Conservation (phyloP, 2,329 filamentous ascomycete genomes). For the Paramyrothecium sp. region DNA sequence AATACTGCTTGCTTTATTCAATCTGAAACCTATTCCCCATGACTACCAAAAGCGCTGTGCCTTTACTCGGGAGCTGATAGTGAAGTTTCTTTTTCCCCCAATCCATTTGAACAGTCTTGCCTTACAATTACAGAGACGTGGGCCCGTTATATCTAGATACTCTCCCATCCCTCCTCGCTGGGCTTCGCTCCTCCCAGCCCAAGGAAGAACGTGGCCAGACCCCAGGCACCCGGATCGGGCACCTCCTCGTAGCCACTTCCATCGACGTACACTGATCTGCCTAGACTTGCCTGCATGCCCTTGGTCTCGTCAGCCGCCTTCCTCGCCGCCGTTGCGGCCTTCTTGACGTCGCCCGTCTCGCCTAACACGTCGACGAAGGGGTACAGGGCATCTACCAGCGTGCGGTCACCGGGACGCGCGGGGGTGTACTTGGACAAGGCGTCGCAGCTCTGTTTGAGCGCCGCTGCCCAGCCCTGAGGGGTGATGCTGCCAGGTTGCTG, state of each 20-base stretch:
- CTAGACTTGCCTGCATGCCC: constrained; percentile 87
- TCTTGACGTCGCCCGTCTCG: constrained; percentile 62
- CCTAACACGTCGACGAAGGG: constrained; percentile 79
- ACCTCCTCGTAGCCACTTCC: constrained; percentile 46
- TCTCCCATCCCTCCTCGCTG: constrained; percentile 35
- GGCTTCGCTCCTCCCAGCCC: constrained; percentile 64
- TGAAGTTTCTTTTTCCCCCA: neutral
- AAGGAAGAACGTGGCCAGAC: constrained; percentile 74
- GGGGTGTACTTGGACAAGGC: constrained; percentile 83
- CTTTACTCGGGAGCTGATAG: too few relatives aligned
- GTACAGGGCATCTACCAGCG: constrained; percentile 82
- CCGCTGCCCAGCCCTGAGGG: constrained; percentile 54
- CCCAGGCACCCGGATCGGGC: constrained; percentile 67
- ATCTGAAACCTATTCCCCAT: constrained; percentile 1
- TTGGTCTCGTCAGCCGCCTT: constrained; percentile 81
- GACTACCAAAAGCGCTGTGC: neutral
- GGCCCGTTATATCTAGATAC: constrained; percentile 13
- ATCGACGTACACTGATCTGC: constrained; percentile 46
- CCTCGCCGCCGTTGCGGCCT: constrained; percentile 73
- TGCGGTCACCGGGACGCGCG: constrained; percentile 84
- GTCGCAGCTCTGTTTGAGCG: constrained; percentile 68
- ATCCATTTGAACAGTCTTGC: neutral
- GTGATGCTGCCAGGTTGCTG: constrained; percentile 38
- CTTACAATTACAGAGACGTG: neutral
- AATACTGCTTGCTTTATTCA: constrained; percentile 24